phyloP scores from a whole-genome alignment of 2,329 filamentous ascomycete genomes.

The Colletotrichum falcatum region DNA sequence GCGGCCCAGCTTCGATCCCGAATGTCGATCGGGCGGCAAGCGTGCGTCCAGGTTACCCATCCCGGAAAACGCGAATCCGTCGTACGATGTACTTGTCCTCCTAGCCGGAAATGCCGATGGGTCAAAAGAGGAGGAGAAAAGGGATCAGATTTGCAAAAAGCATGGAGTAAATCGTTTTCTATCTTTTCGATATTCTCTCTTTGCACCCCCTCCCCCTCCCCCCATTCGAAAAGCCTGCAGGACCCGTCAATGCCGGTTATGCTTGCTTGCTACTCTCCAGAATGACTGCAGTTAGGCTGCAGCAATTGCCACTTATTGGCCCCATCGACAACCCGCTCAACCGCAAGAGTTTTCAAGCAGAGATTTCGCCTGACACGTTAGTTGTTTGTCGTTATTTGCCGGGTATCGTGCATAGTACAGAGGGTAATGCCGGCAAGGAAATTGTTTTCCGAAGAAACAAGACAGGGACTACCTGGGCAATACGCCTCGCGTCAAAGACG shows the following conservation, averaged over 20 bases:
- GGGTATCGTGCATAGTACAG: neutral
- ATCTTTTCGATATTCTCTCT: no score
- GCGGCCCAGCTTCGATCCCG: constrained; percentile 24
- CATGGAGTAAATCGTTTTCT: no score
- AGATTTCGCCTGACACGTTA: constrained; percentile 12
- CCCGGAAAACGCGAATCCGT: neutral
- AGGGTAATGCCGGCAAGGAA: constrained; percentile 16
- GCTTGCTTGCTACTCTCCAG: neutral
- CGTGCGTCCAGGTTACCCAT: constrained; percentile 8
- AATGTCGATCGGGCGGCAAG: constrained; percentile 17
- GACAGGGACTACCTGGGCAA: constrained; percentile 16
- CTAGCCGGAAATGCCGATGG: constrained; percentile 20
- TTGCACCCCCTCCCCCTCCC: no score
- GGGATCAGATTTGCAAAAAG: no score
- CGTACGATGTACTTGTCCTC: neutral
- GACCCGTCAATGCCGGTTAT: constrained; percentile 3
- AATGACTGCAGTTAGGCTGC: constrained; percentile 16
- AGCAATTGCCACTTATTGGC: constrained; percentile 25
- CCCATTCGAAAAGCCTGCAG: neutral
- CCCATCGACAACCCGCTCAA: constrained; percentile 10
- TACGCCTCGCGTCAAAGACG: neutral
- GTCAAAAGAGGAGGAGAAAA: neutral
- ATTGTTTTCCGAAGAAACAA: neutral
- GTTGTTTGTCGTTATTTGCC: constrained; percentile 1
- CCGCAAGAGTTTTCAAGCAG: constrained; percentile 20